Base-by-base conservation (phyloP, 352 stramenopile genomes). In the Phytophthora meadii region DNA sequence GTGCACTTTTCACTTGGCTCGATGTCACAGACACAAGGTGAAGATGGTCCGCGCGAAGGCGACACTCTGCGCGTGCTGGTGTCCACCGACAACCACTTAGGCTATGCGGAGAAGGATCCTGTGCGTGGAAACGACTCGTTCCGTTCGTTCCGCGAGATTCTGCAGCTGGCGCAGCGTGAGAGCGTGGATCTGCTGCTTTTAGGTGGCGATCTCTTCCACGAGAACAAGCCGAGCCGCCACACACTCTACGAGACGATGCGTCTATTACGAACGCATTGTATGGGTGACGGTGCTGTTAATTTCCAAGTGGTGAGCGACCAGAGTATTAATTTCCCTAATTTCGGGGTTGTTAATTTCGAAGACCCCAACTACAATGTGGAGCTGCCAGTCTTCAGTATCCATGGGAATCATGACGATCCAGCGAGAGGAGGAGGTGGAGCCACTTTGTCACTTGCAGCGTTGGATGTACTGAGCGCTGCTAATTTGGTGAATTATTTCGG, bases 401-500 rank as follows among this genome's bases (percentile, higher is more conserved):
- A 99, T 75, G 98, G 98, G 12, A 99, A 99, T 84, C 98, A 99
- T 82, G 98, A 99, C 76, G 97, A 99, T 79, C 98, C 98, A 9
- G 96, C 95, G 11, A 82, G 97, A 39, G 97, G 99, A 53, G 94
- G 89, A 41, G 80, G 57, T 1, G 84, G 76, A 53, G 57, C 46
- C 70, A 68, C 77, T 45, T 76, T 90, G 55, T 89, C 97, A 24
- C 84, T 99, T 19, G 95, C 96, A 46, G 97, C 98, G 5, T 68
- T 99, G 4, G 97, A 99, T 72, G 53, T 99, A 40, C 81, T 99
- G 25, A 88, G 88, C 48, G 90, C 94, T 0, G 88, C 94, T 12
- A 98, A 99, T 66, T 77, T 99, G n/a, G 72, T 99, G 11, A 99
- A 99, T 69, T 99, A 99, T 76, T 99, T 99, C 84, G 98, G 98